These are phyloP conservation scores for Candida pseudoglaebosa DNA, from an alignment of 805 yeast species.

Conservation along the genomic window DNA sequence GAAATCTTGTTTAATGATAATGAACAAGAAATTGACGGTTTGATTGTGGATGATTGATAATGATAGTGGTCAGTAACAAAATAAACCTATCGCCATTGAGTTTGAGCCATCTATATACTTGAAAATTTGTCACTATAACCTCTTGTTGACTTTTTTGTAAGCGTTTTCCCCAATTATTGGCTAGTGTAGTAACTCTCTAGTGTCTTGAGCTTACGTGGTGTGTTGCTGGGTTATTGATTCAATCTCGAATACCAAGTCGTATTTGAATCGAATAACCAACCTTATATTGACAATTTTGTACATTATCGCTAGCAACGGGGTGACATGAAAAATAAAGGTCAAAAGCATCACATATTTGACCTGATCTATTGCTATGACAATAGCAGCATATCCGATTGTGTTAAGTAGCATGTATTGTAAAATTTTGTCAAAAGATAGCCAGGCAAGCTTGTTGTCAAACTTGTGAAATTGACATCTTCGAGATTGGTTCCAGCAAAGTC, in stretches of 20 bases:
- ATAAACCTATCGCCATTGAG: no score
- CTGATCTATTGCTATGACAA: neutral
- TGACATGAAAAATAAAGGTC: neutral
- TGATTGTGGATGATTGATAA: no score
- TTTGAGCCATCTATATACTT: no score
- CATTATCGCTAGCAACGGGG: neutral
- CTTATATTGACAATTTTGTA: slow-evolving; percentile 1
- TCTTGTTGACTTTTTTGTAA: no score
- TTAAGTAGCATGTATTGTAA: neutral
- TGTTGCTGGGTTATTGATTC: neutral
- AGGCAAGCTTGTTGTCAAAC: neutral
- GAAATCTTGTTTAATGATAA: no score
- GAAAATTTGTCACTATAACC: no score
- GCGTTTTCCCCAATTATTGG: no score
- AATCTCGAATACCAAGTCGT: neutral
- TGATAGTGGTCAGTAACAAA: no score
- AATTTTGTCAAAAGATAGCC: neutral
- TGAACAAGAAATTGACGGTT: no score
- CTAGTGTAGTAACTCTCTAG: no score
- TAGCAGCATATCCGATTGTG: slow-evolving; percentile 1
- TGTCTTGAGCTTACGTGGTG: neutral
- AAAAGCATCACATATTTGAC: neutral
- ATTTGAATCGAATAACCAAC: neutral
- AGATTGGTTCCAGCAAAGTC: neutral
- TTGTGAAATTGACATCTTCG: neutral